Conservation (phyloP, 2,329 filamentous ascomycete species). For the Cladosporium velox region DNA sequence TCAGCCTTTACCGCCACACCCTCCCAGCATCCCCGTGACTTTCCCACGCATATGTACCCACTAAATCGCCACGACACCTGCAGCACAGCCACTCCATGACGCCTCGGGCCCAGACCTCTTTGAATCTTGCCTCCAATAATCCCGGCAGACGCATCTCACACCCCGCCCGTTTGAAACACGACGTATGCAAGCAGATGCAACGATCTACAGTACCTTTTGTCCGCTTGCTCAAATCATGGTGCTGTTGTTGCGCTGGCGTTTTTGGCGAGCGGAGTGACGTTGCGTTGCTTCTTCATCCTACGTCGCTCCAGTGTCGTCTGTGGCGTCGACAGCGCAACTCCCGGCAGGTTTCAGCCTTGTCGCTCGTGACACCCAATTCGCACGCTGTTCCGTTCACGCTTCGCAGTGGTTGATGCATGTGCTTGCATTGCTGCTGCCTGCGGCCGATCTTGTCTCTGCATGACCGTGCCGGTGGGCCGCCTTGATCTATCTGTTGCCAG, state of each 20-base stretch:
- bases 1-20: slow-evolving; percentile 15
- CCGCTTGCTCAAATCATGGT: background rate
- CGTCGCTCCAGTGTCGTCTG: background rate
- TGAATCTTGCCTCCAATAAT: background rate
- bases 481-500: background rate
- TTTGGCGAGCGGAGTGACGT: background rate
- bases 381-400: background rate
- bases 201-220: slow-evolving; percentile 3
- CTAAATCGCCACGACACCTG: slow-evolving; percentile 7
- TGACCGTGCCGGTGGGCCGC: background rate
- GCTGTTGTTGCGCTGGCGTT: slow-evolving; percentile 5
- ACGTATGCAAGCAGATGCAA: slow-evolving; percentile 10
- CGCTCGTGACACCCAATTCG: background rate
- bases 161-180: slow-evolving; percentile 11
- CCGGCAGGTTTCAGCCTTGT: slow-evolving; percentile 7
- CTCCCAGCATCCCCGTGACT: background rate
- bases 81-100: slow-evolving; percentile 15
- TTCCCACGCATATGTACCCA: background rate
- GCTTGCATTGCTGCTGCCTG: background rate
- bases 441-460: background rate
- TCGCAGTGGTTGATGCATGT: background rate
- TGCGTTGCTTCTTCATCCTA: background rate
- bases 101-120: background rate
- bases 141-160: background rate
- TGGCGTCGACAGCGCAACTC: background rate